Base-by-base conservation (phyloP, 768 basidiomycete species). In the Kwoniella sp. region DNA sequence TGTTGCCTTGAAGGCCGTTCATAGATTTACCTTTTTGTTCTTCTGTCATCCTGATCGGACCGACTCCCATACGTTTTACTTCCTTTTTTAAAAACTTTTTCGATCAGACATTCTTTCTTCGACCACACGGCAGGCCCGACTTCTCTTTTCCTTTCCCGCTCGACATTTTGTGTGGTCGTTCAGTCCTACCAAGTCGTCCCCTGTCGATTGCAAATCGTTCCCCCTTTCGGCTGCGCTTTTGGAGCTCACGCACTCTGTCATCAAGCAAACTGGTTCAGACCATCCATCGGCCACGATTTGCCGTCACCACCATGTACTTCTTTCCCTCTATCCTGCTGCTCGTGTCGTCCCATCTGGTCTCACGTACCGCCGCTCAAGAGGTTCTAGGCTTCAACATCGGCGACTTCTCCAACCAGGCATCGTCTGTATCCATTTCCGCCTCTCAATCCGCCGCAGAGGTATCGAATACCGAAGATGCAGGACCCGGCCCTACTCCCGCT, bases 101-200 rank as follows among this genome's bases (percentile, higher is more conserved):
- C n/a, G 33, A 5, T 33, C 33, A 19, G 7, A 44, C 40, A 19
- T 19, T 44, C 40, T 19, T 44, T 53, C 26, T 6, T 30, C 29
- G 15, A 53, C 10, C 15, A 53, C 10, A 21, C 52, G 52, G 52
- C 52, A 53, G 52, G 47, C 24, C 48, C 24, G 50, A 15, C 40
- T 21, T n/a, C 24, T 22, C n/a, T 37, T 49, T 22, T 30, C 22
- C 53, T 27, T 0, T 40, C 24, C 13, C 37, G 12, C 49, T 58
- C 24, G n/a, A n/a, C n/a, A n/a, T n/a, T n/a, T n/a, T n/a, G n/a
- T n/a, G n/a, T n/a, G n/a, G n/a, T n/a, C n/a, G n/a, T n/a, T n/a
- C n/a, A n/a, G n/a, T n/a, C n/a, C n/a, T n/a, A n/a, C n/a, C n/a
- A n/a, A n/a, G n/a, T n/a, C n/a, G n/a, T n/a, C n/a, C n/a, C n/a